Base-by-base conservation (phyloP, 768 basidiomycete genomes). In the Pulveroboletus sp. region DNA sequence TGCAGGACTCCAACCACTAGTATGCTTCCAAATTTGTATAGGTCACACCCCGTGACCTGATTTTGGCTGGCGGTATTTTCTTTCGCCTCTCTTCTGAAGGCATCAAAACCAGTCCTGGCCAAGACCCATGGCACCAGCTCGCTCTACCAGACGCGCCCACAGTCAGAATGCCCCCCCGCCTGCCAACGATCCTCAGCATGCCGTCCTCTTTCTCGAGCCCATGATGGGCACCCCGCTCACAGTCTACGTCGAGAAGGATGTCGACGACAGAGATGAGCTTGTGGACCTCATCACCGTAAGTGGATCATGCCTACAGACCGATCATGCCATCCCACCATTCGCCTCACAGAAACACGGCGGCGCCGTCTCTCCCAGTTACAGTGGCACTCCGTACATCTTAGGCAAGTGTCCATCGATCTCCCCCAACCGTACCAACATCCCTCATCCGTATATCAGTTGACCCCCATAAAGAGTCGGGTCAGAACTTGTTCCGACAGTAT, bases 111-210 rank as follows among this genome's bases (percentile, higher is more conserved):
- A 55, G 61, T 64, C 59, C 62, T 53, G 67, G 63, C 60, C 58
- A 56, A 75, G 84, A 86, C 85, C 84, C 84, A 87, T 87, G 84
- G 84, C 84, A 86, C 84, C 84, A 73, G 79, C 78, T 65, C 83
- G 82, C 70, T 72, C 80, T 67, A 73, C 76, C 55, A 72, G 78
- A 65, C 81, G 77, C 68, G 64, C 69, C 65, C 75, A 76, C 53
- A 55, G 46, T 53, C 65, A 53, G 61, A 47, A 66, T 46, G 58
- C 59, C 24, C 63, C 53, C 50, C 66, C 54, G 51, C 51, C 58
- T 0, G 0, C 66, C 24, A 63, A 70, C 39, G 72, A 67, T 58
- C 66, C 69, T 54, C 62, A 70, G 54, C 72, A 73, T 56, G 63
- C 61, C 38, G 39, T 42, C n/a, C 75, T 92, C 48, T 93, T 93